Evolutionary conservation across 331 rosid species (phyloP).

Genomic region (Prunus yedoensis): DNA sequence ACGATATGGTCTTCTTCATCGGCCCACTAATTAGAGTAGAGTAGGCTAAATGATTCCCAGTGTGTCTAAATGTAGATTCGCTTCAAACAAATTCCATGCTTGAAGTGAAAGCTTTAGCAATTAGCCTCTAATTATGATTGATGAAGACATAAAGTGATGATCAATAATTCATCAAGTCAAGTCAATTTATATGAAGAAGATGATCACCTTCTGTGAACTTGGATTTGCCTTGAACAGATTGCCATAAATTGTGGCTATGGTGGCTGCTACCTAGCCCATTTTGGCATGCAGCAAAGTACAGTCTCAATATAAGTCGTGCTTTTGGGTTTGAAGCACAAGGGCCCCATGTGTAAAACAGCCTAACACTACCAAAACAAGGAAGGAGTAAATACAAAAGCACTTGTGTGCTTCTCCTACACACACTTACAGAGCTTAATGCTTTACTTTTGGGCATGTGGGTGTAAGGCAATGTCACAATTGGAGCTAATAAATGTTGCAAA

Average conservation of each 20-base stretch:
- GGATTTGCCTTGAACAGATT: not conserved
- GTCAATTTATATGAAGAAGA: not conserved
- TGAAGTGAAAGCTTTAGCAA: not conserved
- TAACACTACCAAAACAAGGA: constrained; percentile 8
- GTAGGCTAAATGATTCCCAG: not conserved
- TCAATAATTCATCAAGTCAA: not conserved
- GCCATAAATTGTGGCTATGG: not conserved
- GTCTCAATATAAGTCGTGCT: not conserved
- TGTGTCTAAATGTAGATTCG: not conserved
- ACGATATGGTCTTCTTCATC: not conserved
- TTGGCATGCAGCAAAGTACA: not conserved
- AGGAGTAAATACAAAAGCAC: not conserved
- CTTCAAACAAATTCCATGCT: not conserved
- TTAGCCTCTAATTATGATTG: not conserved
- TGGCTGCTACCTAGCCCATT: not conserved
- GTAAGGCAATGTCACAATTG: not conserved
- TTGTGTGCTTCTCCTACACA: constrained; percentile 4
- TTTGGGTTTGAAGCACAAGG: not conserved
- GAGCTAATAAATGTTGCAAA: not conserved
- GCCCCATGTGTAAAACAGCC: constrained; percentile 3
- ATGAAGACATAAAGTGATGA: constrained; percentile 16
- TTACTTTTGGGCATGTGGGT: constrained; percentile 2
- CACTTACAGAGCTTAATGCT: not conserved
- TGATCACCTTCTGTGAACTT: not conserved
- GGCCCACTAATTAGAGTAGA: too few species aligned